These are phyloP conservation scores for Letharia columbiana DNA, from an alignment of 495 filamentous ascomycete genomes.

Conservation along the genomic window DNA sequence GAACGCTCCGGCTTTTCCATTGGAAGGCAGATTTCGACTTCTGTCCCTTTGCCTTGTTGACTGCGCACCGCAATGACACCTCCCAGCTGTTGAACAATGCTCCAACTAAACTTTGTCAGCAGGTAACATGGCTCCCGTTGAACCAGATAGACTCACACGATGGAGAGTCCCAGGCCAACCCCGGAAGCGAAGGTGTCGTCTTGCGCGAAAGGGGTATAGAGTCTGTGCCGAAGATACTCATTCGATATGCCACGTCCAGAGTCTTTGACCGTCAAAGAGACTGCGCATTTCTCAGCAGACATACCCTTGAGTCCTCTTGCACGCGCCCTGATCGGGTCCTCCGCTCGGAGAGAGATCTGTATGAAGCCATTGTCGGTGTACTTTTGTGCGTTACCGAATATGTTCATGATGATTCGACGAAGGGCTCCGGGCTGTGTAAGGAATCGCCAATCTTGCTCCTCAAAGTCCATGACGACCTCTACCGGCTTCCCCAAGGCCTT, in stretches of 20 bases:
- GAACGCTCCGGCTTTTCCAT: background rate
- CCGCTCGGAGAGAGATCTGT: background rate
- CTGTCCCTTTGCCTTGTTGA: background rate
- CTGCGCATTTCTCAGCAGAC: background rate
- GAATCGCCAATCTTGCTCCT: background rate
- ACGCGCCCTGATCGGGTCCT: background rate
- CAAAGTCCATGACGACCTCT: background rate
- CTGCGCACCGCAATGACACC: background rate
- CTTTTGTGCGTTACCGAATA: background rate
- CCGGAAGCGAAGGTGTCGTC: slow-evolving; percentile 43
- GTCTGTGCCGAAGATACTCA: slow-evolving; percentile 58
- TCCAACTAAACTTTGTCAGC: background rate
- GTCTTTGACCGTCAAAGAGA: background rate
- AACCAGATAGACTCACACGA: background rate
- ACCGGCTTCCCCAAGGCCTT: background rate
- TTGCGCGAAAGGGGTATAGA: slow-evolving; percentile 70
- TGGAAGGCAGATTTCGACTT: background rate
- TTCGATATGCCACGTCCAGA: slow-evolving; percentile 29
- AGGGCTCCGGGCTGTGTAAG: background rate
- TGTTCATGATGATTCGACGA: background rate
- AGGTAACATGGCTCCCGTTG: background rate
- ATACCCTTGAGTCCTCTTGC: background rate
- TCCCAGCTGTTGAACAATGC: background rate
- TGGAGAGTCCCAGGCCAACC: slow-evolving; percentile 10
- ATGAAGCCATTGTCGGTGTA: background rate